Evolutionary conservation across 2,329 filamentous ascomycete genomes (phyloP), one percentile per base, ranked within the genome.

Genomic region (Verticillium dahliae): DNA sequence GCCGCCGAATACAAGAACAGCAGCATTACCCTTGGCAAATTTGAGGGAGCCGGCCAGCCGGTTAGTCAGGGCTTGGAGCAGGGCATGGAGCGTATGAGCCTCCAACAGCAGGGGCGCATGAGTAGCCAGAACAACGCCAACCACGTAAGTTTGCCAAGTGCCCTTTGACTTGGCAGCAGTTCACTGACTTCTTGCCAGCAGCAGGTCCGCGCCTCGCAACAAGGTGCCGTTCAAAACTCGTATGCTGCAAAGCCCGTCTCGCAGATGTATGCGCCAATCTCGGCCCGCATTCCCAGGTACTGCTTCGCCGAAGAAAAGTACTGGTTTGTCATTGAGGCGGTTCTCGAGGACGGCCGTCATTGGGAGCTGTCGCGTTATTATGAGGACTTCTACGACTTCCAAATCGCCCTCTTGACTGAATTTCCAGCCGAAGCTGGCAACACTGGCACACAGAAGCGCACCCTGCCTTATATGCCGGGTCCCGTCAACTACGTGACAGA

Each of bases 1-100:
- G 93, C 95, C 0, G 94, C 94, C 61, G 94, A 97, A 66, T 99
- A 99, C 78, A 99, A 99, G 81, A 97, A 98, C 74, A 97, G 93
- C 74, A 98, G 95, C 76, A 98, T 99, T 72, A 94, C 93, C 0
- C 80, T 99, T 52, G 95, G 95, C 67, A 96, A 94, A 76, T 94
- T 96, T 67, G 91, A 94, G 69, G 81, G 78, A 62, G 45, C 15
- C 45, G 81, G 85, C 61, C 73, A 71, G 22, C 67, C 68, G 13
- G 74, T 71, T 7, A 69, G 68, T 22, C 75, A 76, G 62, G 80
- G 82, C 13, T 78, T 94, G 69, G 89, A 89, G 62, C 84, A 89
- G 66, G 83, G 85, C 60, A 88, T 91, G 84, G 87, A 92, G 69
- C 85, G 91, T 56, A 86, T 96, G 89, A 96, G 91, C 69, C 72